Conservation (phyloP, 176 grass and related monocot genomes). For the Musa schizocarpa region DNA sequence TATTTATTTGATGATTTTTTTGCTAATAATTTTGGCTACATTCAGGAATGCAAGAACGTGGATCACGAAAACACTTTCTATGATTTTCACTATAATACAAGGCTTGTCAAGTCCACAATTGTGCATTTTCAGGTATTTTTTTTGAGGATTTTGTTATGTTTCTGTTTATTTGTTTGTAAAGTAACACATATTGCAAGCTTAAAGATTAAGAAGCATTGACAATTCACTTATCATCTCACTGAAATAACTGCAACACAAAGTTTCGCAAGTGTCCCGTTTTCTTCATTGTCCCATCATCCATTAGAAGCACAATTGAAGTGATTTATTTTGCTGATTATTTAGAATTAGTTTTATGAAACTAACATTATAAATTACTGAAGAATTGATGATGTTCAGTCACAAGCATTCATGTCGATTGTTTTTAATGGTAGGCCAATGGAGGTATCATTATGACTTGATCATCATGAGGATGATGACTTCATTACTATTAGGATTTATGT, state of each 20-base stretch:
- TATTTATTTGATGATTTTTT: slow-evolving; percentile 1
- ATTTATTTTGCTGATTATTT: too few species aligned
- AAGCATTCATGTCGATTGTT: too few species aligned
- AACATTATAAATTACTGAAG: too few species aligned
- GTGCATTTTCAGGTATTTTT: slow-evolving; percentile 81
- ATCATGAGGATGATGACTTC: not conserved
- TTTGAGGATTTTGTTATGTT: slow-evolving; percentile 6
- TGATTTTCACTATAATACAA: slow-evolving; percentile 87
- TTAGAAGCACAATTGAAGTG: too few species aligned
- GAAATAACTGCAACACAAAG: too few species aligned
- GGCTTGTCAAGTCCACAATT: slow-evolving; percentile 55
- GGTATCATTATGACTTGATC: not conserved
- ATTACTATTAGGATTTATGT: not conserved
- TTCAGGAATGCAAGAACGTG: slow-evolving; percentile 59
- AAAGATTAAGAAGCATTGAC: not conserved
- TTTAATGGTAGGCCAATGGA: not conserved
- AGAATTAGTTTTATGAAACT: too few species aligned
- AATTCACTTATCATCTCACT: not conserved
- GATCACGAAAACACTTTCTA: slow-evolving; percentile 45
- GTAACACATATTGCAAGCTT: not conserved
- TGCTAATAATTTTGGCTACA: slow-evolving; percentile 1
- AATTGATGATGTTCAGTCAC: too few species aligned
- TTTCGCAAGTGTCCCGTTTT: too few species aligned
- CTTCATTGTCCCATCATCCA: too few species aligned
- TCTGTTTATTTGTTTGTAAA: not conserved